Base-by-base conservation (phyloP, 345 rosid species). In the Excoecaria agallocha region DNA sequence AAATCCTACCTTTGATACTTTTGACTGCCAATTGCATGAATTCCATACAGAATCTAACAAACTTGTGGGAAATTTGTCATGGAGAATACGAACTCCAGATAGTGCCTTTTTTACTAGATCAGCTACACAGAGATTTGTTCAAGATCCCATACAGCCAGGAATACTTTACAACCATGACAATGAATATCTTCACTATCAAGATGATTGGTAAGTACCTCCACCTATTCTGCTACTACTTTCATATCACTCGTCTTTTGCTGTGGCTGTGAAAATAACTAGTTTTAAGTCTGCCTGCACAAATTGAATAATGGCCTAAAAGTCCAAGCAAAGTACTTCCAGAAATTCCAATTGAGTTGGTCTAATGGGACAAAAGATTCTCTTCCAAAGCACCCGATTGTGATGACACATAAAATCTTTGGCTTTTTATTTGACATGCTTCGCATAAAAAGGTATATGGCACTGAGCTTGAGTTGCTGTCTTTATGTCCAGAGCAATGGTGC, bases 141-240 rank as follows among this genome's bases (percentile, higher is more conserved):
- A 94, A 79, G 96, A 90, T 82, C 96, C 96, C 39, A 66, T 55
- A 70, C 86, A 89, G 39, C 97, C 97, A 19, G 97, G 88, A 68
- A 76, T 90, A 64, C 85, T 92, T 57, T 93, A 88, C 83, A 91
- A 92, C 82, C 99, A 92, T 60, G 88, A 88, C 78, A 95, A 95
- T 74, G 99, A 90, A 82, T 95, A 86, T 75, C 99, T 95, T 76
- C 97, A 91, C 78, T 91, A 92, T 82, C 87, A 95, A 88, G 98
- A 95, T 80, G 98, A 92, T 87, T 92, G 99, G 98, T 92, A 89
- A 82, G 12, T 2, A 66, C 37, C 38, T 46, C 30, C 25, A 17
- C 73, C 55, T 12, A 8, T 62, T 69, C 58, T 76, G 45, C 57
- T 19, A 16, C 43, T 8, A 25, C 6, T 41, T 69, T 69, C 11